Base-by-base conservation (phyloP, 1,284 basidiomycete species). In the Melampsora larici-populina region DNA sequence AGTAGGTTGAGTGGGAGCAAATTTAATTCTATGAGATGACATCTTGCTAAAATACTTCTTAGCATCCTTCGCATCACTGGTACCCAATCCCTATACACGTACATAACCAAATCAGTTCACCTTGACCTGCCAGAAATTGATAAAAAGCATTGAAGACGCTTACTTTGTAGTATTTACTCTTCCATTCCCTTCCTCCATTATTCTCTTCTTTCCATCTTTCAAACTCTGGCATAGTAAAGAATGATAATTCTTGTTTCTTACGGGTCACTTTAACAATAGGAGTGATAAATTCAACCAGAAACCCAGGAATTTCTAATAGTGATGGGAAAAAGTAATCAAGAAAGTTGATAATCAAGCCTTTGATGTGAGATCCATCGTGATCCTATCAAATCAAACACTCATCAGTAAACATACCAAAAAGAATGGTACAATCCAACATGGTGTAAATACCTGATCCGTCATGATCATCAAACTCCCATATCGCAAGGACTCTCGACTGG, bases 321-420 rank as follows among this genome's bases (percentile, higher is more conserved):
- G 96, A 97, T 0, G 97, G 97, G 84, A 92, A 99, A 85, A 96
- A 98, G 84, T 96, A 91, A 83, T 99, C 97, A 78, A 99, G 86
- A 85, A 95, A 99, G 85, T 99, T 99, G 87, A 99, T 97, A 78
- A 99, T 88, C 11, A 99, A 88, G 55, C 97, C 97, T 85, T 99
- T 99, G 86, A 99, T 99, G 86, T 99, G 97, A 51, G 96, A 99
- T 72, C 97, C 97, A 86, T 99, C 97, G 86, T 99, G 94, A 89
- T 99, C 97, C 92, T 97, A 84, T 0, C 64, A 24, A 24, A 11
- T 24, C 33, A 63, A 31, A 15, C 70, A 36, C 31, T 69, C 29
- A n/a, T 4, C 18, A 66, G 51, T 49, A 33, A 55, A 17, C 36
- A 36, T 29, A 18, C 66, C 58, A 79, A n/a, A 51, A 58, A 46